Base-by-base conservation (phyloP, 495 filamentous ascomycete genomes). In the Tetracladium marchalianum region DNA sequence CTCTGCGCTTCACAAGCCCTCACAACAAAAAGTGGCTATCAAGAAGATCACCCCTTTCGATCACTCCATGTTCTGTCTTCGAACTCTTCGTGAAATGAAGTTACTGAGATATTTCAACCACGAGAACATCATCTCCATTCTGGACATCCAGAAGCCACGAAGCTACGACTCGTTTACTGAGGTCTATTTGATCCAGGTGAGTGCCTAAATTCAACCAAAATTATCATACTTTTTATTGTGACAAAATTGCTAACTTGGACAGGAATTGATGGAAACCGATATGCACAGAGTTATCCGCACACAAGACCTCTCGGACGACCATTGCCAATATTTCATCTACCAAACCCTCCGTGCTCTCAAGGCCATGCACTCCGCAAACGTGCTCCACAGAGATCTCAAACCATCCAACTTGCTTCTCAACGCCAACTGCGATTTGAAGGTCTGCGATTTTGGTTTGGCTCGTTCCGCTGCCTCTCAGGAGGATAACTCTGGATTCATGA, bases 271-370 rank as follows among this genome's bases (percentile, higher is more conserved):
- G 93, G 93, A 99, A 69, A 99, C 93, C 19, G 93, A 99, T 58
- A 99, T 99, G 93, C 93, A 99, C 62, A 82, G 93, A 39, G 93
- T 99, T 49, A 99, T 99, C 56, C 90, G 93, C 48, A 99, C 93
- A 44, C 93, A 99, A 69, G 92, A 96, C 44, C 76, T 99, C 22
- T 96, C 93, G 5, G 93, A 99, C 58, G 93, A 96, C 57, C 93
- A 99, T 62, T 99, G 93, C 74, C 93, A 99, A 66, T 99, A 96
- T 65, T 99, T 99, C 71, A 99, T 99, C 66, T 99, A 99, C 73
- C 93, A 99, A 71, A 99, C 93, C 9, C 76, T 99, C 43, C 90
- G 93, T 56, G 93, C 92, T 12, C 71, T 99, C 57, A 99, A 99
- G 70, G 93, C 93, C 36, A 97, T 99, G 84, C 93, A 99, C 69